Evolutionary conservation across 805 yeast genomes (phyloP).

Genomic region (Metschnikowia anglica): DNA sequence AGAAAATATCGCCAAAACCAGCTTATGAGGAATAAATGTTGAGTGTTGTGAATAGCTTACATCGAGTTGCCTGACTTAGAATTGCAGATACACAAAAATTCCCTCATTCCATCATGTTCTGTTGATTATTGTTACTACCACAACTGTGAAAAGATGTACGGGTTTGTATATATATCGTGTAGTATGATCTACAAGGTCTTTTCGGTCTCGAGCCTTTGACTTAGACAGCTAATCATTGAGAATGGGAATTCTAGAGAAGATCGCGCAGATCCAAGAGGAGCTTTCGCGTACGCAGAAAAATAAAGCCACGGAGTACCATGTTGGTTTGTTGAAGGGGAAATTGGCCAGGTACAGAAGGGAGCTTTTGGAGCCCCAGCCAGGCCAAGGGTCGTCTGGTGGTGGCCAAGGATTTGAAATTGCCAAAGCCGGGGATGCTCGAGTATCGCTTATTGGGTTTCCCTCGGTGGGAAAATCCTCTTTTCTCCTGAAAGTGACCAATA

Average conservation of each 20-base stretch:
- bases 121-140: too few species aligned
- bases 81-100: too few species aligned
- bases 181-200: conserved; percentile 1
- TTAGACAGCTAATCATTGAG: not conserved
- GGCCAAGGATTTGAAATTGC: conserved; percentile 93
- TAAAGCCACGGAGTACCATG: conserved; percentile 96
- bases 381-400: conserved; percentile 65
- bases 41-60: too few species aligned
- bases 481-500: conserved; percentile 83
- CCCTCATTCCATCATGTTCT: too few species aligned
- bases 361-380: conserved; percentile 84
- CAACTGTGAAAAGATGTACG: too few species aligned
- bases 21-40: too few species aligned
- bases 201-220: too few species aligned
- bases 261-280: conserved; percentile 87
- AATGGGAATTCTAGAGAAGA: conserved; percentile 55
- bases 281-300: conserved; percentile 94
- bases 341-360: conserved; percentile 90
- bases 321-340: conserved; percentile 92
- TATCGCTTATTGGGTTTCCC: conserved; percentile 93
- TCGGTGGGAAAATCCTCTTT: conserved; percentile 96
- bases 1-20: too few species aligned
- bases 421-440: conserved; percentile 95
- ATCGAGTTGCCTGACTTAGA: too few species aligned
- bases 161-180: conserved; percentile 7